Percentiles rank a stretch among this genome's conserved stretches.
Conservation (phyloP, 495 filamentous ascomycete genomes). For the Halenospora varia region DNA sequence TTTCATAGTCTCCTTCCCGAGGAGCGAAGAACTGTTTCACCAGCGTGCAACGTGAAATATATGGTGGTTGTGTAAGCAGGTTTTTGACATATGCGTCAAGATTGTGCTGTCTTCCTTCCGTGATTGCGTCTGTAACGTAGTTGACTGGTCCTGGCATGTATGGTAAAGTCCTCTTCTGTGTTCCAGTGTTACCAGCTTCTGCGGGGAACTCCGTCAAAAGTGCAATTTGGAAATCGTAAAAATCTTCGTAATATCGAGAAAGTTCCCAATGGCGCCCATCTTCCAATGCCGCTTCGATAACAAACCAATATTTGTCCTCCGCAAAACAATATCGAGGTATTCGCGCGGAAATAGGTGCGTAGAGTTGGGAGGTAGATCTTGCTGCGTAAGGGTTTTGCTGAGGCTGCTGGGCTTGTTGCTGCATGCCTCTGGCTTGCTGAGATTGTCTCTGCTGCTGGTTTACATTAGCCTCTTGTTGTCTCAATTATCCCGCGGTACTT, state of each 20-base stretch:
- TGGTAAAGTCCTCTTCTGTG: conserved; percentile 76
- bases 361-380: conserved; percentile 41
- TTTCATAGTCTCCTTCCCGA: conserved; percentile 86
- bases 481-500: conserved; percentile 23
- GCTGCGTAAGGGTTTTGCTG: conserved; percentile 27
- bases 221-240: conserved; percentile 97
- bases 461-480: conserved; percentile 2
- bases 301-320: conserved; percentile 98
- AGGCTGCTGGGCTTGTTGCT: conserved; percentile 26
- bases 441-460: conserved; percentile 17
- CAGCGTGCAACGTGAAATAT: conserved; percentile 77
- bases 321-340: conserved; percentile 95
- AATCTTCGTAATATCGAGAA: conserved; percentile 93
- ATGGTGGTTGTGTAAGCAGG: conserved; percentile 72
- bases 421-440: conserved; percentile 28
- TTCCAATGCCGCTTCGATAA: conserved; percentile 87
- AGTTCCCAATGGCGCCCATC: conserved; percentile 91
- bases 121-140: conserved; percentile 95
- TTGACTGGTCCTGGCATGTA: conserved; percentile 99
- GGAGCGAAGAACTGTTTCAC: conserved; percentile 90
- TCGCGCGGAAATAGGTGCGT: conserved; percentile 62
- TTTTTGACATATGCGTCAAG: conserved; percentile 94
- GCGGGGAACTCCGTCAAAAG: conserved; percentile 90
- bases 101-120: conserved; percentile 84
- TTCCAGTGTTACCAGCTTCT: conserved; percentile 80